Evolutionary conservation across 345 rosid genomes (phyloP).

Genomic region (Eucalyptus pauciflora): DNA sequence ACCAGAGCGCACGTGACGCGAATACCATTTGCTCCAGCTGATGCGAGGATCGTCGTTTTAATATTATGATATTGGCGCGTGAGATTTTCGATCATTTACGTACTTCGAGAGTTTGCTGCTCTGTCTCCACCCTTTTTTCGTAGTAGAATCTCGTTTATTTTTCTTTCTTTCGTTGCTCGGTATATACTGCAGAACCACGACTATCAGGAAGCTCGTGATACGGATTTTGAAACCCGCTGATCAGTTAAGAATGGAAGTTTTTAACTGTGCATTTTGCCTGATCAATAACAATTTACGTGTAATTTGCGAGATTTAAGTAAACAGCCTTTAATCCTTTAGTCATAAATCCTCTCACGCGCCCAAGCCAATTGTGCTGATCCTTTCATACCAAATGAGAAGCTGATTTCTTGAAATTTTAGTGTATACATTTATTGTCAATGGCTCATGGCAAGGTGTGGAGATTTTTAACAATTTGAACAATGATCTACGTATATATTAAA

Average conservation of each 20-base stretch:
- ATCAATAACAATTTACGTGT: fast-evolving
- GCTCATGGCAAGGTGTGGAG: neutral
- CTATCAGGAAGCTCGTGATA: neutral
- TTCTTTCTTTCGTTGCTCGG: neutral
- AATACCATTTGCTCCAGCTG: neutral
- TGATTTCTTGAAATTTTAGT: neutral
- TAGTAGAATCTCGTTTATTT: neutral
- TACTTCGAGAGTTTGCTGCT: neutral
- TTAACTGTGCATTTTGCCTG: no score
- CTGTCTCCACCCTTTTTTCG: neutral
- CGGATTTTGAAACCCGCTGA: fast-evolving
- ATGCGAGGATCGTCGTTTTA: neutral
- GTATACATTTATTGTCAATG: neutral
- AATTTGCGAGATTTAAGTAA: neutral
- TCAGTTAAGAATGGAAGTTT: neutral
- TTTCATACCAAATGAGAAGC: neutral
- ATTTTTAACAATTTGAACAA: neutral
- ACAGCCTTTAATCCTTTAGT: neutral
- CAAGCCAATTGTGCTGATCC: neutral
- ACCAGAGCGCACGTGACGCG: neutral
- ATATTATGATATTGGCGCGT: neutral
- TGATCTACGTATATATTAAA: fast-evolving
- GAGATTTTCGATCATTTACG: neutral
- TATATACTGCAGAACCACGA: neutral
- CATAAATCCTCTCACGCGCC: neutral